Conservation (phyloP, 805 yeast species). For the Myxozyma neglecta region DNA sequence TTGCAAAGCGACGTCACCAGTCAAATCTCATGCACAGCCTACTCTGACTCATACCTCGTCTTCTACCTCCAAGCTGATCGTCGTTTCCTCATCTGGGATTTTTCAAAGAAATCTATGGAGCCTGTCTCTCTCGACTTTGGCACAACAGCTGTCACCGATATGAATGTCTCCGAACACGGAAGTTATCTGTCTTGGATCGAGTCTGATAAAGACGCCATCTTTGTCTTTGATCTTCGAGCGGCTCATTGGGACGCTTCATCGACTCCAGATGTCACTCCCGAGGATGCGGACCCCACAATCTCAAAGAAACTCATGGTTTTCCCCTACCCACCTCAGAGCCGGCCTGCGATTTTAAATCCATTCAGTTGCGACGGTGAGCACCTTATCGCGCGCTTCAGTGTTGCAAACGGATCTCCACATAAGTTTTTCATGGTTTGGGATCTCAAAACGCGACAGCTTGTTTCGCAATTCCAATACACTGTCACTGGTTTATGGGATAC, state of each 20-base stretch:
- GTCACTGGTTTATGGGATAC: slow-evolving; percentile 32
- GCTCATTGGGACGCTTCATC: not conserved
- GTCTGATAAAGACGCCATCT: slow-evolving; percentile 27
- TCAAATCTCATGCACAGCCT: slow-evolving; percentile 28
- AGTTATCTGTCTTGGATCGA: slow-evolving; percentile 28
- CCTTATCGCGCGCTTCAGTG: slow-evolving; percentile 26
- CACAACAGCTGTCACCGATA: slow-evolving; percentile 20
- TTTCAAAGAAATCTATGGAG: slow-evolving; percentile 11
- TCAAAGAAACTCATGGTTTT: slow-evolving; percentile 4
- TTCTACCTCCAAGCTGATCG: slow-evolving; percentile 23
- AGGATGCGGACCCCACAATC: not conserved
- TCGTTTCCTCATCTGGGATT: slow-evolving; percentile 28
- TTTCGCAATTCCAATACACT: slow-evolving; percentile 27
- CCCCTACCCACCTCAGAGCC: slow-evolving; percentile 22
- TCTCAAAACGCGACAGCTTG: slow-evolving; percentile 15
- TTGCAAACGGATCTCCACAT: slow-evolving; percentile 28
- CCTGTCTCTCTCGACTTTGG: slow-evolving; percentile 22
- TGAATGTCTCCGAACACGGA: slow-evolving; percentile 22
- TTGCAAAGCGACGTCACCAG: slow-evolving; percentile 16
- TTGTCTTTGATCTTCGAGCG: slow-evolving; percentile 19
- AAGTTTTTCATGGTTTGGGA: slow-evolving; percentile 30
- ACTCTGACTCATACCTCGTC: slow-evolving; percentile 23
- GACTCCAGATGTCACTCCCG: not conserved
- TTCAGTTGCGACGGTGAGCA: slow-evolving; percentile 32
- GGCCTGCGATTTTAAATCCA: slow-evolving; percentile 25